These are phyloP conservation scores for Acanthamoeba triangularis DNA, from an alignment of 208 protist genomes.

Conservation along the genomic window DNA sequence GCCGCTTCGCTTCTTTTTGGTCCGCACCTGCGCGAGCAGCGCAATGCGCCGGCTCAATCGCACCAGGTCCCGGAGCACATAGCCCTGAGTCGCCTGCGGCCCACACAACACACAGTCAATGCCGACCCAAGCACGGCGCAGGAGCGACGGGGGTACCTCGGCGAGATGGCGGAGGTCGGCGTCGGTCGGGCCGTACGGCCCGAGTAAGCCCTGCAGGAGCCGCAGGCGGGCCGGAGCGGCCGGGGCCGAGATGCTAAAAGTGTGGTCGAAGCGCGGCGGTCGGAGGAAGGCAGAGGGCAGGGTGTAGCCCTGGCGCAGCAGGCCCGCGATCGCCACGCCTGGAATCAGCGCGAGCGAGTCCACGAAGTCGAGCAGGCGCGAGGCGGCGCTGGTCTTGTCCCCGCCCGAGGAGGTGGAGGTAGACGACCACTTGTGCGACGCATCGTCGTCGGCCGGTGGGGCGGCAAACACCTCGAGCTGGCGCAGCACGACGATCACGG, in stretches of 20 bases:
- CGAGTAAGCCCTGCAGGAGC: neutral
- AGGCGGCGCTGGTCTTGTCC: neutral
- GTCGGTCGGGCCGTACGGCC: neutral
- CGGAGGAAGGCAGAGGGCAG: conserved; percentile 4
- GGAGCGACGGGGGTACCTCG: neutral
- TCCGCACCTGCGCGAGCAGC: neutral
- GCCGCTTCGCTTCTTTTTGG: neutral
- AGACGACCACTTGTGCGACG: neutral
- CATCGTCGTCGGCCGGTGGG: neutral
- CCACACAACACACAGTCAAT: neutral
- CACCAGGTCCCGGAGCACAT: conserved; percentile 27
- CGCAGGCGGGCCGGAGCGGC: neutral
- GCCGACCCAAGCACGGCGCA: neutral
- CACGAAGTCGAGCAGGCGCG: conserved; percentile 28
- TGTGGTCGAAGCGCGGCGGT: conserved; percentile 13
- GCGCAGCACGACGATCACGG: conserved; percentile 17
- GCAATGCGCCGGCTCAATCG: neutral
- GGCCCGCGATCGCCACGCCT: neutral
- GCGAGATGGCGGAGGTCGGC: neutral
- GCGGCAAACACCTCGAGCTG: conserved; percentile 26
- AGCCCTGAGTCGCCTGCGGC: conserved; percentile 12
- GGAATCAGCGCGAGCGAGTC: neutral
- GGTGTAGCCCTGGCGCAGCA: conserved; percentile 27
- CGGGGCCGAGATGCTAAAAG: neutral
- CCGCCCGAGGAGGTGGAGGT: neutral